Conservation (phyloP, 192 early-diverging fungal genomes). For the Chytriomyces sp. region DNA sequence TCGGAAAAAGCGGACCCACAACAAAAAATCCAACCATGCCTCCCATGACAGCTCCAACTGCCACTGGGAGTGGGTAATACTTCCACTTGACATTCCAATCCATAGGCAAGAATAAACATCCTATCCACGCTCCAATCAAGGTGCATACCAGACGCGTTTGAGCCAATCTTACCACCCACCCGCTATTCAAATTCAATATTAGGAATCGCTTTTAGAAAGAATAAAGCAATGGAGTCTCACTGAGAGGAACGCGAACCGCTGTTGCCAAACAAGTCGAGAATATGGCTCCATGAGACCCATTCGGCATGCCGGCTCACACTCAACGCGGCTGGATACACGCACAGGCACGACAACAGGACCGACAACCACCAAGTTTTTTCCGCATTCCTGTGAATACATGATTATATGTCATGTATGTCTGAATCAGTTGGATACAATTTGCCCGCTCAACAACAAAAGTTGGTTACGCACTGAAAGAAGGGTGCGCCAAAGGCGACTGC, state of each 20-base stretch:
- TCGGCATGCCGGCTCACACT: not conserved
- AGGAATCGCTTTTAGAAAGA: too few species aligned
- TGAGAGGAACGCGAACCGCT: too few species aligned
- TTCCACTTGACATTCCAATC: conserved; percentile 28
- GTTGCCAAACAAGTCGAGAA: not conserved
- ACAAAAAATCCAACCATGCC: not conserved
- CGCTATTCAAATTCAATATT: too few species aligned
- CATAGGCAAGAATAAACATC: conserved; percentile 9
- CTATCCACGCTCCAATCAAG: conserved; percentile 12
- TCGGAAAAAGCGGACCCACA: too few species aligned
- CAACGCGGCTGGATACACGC: not conserved
- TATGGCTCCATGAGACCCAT: not conserved
- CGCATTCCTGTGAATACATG: conserved; percentile 3
- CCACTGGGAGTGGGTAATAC: conserved; percentile 19
- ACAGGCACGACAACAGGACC: not conserved
- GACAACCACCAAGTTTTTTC: not conserved
- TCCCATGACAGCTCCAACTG: not conserved
- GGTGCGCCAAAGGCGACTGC: conserved; percentile 14
- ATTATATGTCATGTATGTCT: too few species aligned
- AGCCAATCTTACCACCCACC: not conserved
- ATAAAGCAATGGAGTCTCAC: too few species aligned
- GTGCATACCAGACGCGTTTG: not conserved
- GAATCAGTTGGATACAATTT: too few species aligned
- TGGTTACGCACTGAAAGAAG: not conserved
- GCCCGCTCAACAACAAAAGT: not conserved